Conservation (phyloP, 345 rosid genomes). For the sweet orange (Citrus sinensis) region DVS_A1.0 CM039162.1:9081001-9081500, state of each 20-base stretch:
- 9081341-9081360: conserved; percentile 12
- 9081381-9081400: conserved; percentile 73
- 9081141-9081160: not conserved
- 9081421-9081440: conserved; percentile 29
- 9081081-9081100: conserved; percentile 68
- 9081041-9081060: conserved; percentile 36
- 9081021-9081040: conserved; percentile 46
- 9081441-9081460: conserved; percentile 35
- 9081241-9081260: conserved; percentile 8
- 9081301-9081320: not conserved
- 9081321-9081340: not conserved
- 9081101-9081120: conserved; percentile 53
- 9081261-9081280: conserved; percentile 6
- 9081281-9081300: not conserved
- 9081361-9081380: conserved; percentile 1
- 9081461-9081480: conserved; percentile 35
- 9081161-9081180: conserved; percentile 19
- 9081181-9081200: conserved; percentile 4
- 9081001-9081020: conserved; percentile 39
- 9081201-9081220: not conserved
- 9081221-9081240: not conserved
- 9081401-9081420: conserved; percentile 50
- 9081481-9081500: conserved; percentile 44
- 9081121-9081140: conserved; percentile 10
- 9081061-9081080: conserved; percentile 40